Evolutionary conservation across 176 grass and related monocot genomes (phyloP).

Genomic region (Rhynchospora pubera): DNA sequence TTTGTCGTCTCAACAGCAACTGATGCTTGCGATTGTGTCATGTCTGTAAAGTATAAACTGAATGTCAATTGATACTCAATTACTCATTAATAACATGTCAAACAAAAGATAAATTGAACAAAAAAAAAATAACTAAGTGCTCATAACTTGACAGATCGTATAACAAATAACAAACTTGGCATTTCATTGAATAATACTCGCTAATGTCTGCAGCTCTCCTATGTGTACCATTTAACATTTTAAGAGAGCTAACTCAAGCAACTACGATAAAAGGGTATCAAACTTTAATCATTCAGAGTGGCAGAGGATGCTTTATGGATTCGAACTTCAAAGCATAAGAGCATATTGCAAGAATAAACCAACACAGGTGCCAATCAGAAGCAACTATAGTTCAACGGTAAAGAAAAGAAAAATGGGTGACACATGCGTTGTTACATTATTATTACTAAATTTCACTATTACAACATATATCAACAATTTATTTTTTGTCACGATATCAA

Average conservation of each 20-base stretch:
- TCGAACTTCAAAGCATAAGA: not conserved
- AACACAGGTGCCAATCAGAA: not conserved
- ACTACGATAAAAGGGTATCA: not conserved
- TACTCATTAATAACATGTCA: no score
- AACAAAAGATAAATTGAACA: no score
- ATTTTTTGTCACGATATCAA: no score
- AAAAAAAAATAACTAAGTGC: no score
- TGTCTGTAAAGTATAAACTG: no score
- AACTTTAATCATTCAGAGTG: not conserved
- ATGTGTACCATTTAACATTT: not conserved
- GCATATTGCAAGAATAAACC: not conserved
- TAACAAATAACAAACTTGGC: not conserved
- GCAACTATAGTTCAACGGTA: not conserved
- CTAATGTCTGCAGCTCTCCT: not conserved
- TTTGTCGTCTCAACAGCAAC: no score
- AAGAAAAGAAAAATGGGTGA: not conserved
- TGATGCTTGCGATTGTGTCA: no score
- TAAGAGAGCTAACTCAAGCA: not conserved
- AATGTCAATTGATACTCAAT: no score
- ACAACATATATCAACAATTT: not conserved
- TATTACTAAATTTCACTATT: not conserved
- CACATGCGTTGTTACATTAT: not conserved
- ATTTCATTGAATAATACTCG: not conserved
- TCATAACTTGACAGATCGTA: no score
- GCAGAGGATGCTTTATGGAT: not conserved